phyloP scores from a whole-genome alignment of 129 eudicot genomes.

The Smallanthus sonchifolius region DNA sequence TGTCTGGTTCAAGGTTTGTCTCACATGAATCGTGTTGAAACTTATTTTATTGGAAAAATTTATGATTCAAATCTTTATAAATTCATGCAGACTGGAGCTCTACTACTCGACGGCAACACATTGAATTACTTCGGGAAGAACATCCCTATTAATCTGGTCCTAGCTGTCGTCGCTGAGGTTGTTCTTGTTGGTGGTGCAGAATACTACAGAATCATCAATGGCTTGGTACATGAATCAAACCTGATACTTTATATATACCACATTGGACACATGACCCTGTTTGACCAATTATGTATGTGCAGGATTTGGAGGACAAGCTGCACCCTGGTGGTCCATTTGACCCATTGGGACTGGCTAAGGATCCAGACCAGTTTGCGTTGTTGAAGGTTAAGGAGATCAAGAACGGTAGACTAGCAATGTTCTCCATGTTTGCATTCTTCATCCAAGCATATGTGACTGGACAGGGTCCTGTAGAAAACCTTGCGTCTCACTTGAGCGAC shows the following conservation, averaged over 20 bases:
- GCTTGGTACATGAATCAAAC: conserved; percentile 49
- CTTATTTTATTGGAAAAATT: not conserved
- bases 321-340: conserved; percentile 99
- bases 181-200: conserved; percentile 98
- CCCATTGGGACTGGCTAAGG: conserved; percentile 88
- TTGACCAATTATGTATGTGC: not conserved
- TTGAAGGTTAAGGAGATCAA: conserved; percentile 97
- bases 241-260: not conserved
- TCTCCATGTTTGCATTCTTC: conserved; percentile 87
- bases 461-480: conserved; percentile 88
- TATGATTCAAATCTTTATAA: not conserved
- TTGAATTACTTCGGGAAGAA: conserved; percentile 93
- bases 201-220: conserved; percentile 90
- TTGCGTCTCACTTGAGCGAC: conserved; percentile 77
- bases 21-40: not conserved
- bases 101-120: conserved; percentile 91
- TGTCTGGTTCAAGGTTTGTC: conserved; percentile 93
- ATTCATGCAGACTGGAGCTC: conserved; percentile 80
- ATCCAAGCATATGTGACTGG: conserved; percentile 91
- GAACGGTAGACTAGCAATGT: conserved; percentile 95
- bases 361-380: conserved; percentile 90
- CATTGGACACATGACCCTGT: not conserved
- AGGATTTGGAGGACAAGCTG: conserved; percentile 91
- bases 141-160: conserved; percentile 81
- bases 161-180: conserved; percentile 89